Conservation (phyloP, 176 grass and related monocot genomes). For the Chloris gayana region DNA sequence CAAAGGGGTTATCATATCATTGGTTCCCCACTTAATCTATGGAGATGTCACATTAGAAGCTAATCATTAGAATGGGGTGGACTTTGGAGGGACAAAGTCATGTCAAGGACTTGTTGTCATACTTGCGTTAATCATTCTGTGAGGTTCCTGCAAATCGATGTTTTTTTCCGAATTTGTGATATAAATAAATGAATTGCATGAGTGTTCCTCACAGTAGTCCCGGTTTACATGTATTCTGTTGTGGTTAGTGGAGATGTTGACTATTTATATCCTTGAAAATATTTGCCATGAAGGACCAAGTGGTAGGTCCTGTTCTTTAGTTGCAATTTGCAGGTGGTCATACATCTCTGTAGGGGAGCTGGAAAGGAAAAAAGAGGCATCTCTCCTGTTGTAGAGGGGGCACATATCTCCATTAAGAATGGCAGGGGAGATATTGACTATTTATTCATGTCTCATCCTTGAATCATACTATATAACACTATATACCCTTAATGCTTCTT, state of each 20-base stretch:
- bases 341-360: not conserved
- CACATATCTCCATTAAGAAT: not conserved
- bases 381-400: too few relatives aligned
- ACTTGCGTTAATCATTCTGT: not conserved
- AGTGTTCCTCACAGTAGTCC: not conserved
- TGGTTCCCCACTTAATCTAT: conserved; percentile 37
- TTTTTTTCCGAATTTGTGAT: conserved; percentile 1
- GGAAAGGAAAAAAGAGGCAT: too few relatives aligned
- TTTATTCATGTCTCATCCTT: not conserved
- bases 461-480: not conserved
- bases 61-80: conserved; percentile 38
- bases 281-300: not conserved
- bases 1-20: conserved; percentile 64
- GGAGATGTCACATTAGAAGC: conserved; percentile 44
- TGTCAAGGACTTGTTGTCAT: conserved; percentile 22
- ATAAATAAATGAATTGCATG: not conserved
- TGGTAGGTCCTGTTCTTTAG: not conserved
- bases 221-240: not conserved
- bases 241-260: conserved; percentile 3
- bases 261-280: not conserved
- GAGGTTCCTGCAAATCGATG: conserved; percentile 1
- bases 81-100: conserved; percentile 45
- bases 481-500: not conserved
- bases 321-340: not conserved
- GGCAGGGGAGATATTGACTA: not conserved